Conservation (phyloP, 75 land plant species). For the Selaginella moellendorffii region DNA sequence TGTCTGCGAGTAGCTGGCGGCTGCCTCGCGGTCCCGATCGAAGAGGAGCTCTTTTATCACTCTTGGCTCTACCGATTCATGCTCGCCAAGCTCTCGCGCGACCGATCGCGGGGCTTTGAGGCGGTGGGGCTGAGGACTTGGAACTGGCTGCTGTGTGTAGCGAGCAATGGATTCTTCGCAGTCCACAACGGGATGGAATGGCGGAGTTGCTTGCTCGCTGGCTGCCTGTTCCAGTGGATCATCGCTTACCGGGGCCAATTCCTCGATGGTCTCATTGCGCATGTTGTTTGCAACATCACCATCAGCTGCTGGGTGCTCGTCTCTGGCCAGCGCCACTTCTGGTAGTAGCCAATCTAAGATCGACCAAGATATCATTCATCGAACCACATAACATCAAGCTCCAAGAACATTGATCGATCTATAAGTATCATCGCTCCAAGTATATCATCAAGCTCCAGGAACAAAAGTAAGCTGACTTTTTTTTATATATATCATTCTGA, state of each 20-base stretch:
- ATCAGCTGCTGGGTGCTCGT: slow-evolving; percentile 20
- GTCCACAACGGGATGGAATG: slow-evolving; percentile 26
- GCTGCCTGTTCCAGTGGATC: slow-evolving; percentile 21
- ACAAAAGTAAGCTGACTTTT: too few species aligned
- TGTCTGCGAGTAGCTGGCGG: slow-evolving; percentile 13
- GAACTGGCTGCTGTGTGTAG: slow-evolving; percentile 22
- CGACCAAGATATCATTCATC: too few species aligned
- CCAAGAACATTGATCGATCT: too few species aligned
- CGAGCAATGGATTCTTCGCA: slow-evolving; percentile 10
- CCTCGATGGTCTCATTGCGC: slow-evolving; percentile 21
- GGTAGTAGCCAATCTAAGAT: too few species aligned
- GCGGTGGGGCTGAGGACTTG: slow-evolving; percentile 13
- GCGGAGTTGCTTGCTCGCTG: slow-evolving; percentile 16
- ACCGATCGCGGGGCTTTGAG: slow-evolving; percentile 2
- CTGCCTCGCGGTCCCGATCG: slow-evolving; percentile 13
- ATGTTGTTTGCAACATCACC: slow-evolving; percentile 15
- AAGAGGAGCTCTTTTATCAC: slow-evolving; percentile 26
- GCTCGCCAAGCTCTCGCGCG: slow-evolving; percentile 1
- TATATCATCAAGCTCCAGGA: too few species aligned
- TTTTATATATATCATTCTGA: too few species aligned
- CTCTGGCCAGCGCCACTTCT: slow-evolving; percentile 23
- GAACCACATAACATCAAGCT: too few species aligned
- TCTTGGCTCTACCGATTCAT: slow-evolving; percentile 23
- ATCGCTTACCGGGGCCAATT: slow-evolving; percentile 15
- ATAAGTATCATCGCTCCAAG: too few species aligned